Base-by-base conservation (phyloP, 176 grass and related monocot species). In the Paspalum notatum region DNA sequence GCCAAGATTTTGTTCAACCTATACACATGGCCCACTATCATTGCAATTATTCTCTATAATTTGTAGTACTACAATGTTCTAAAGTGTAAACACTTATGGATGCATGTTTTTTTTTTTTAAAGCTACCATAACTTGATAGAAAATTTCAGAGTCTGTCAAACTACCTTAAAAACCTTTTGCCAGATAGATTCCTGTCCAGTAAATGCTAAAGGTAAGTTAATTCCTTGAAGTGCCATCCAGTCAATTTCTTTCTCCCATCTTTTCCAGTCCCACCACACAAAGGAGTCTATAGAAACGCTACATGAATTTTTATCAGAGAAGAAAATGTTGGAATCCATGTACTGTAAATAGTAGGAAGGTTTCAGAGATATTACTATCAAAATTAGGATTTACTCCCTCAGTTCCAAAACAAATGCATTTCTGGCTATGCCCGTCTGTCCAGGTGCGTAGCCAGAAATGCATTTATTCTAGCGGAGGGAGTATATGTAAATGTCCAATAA, bases 241-340 rank as follows among this genome's bases (percentile, higher is more conserved):
- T 97, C 94, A 82, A 97, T 97, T 84, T 97, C 94, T 88, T 91
- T 94, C 83, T 94, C 94, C 94, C 94, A 97, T 90, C 94, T 87
- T 80, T 88, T 85, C 94, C 94, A 97, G 66, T 86, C 79, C 94
- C 91, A 97, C 94, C 94, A 97, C 37, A 86, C 94, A 94, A 80
- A 94, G 18, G 94, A 94, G 76, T 97, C 94, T 94, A 92, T 26
- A 85, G 56, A 91, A 26, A 89, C 49, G 12, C 79, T 69, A 82
- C 43, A 89, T 20, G 47, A 88, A 70, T 76, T 74, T 74, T 87
- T 62, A 75, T 70, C 66, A 75, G 66, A 80, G 60, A 87, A 14
- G 74, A 53, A 80, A 67, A 44, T 18, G 7, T 76, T 81, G 57
- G 53, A 81, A 85, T 45, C 51, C 57, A 72, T 46, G 46, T 21